Percentiles rank a stretch among this genome's conserved stretches.
These are phyloP conservation scores for Aspergillus luchuensis DNA, from an alignment of 2,329 filamentous ascomycete species.

Conservation along the genomic window DNA sequence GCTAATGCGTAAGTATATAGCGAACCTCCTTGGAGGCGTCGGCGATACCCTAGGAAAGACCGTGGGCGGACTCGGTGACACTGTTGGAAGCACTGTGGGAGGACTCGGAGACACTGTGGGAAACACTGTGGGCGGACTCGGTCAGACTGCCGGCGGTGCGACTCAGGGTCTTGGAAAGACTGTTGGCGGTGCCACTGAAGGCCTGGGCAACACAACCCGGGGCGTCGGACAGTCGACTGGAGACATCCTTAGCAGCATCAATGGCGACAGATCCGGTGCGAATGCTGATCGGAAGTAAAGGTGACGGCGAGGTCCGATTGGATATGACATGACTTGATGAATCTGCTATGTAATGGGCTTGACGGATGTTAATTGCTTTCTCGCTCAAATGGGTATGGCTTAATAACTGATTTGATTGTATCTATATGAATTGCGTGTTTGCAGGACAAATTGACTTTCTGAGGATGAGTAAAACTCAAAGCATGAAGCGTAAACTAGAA, in stretches of 20 bases:
- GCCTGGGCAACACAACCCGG: slow-evolving; percentile 33
- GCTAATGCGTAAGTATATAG: slow-evolving; percentile 10
- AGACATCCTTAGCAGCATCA: slow-evolving; percentile 11
- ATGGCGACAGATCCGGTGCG: slow-evolving; percentile 1
- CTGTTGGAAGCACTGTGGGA: slow-evolving; percentile 9
- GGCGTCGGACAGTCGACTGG: slow-evolving; percentile 21
- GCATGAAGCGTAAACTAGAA: neutral
- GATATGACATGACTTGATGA: slow-evolving; percentile 2
- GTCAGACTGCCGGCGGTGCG: slow-evolving; percentile 36
- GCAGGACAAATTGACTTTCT: neutral
- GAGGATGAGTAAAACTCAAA: neutral
- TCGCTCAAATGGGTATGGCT: neutral
- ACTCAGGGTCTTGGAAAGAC: slow-evolving; percentile 36
- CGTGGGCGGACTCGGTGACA: slow-evolving; percentile 29
- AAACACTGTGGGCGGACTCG: slow-evolving; percentile 17
- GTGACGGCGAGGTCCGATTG: neutral
- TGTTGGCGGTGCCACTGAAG: slow-evolving; percentile 37
- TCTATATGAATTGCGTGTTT: neutral
- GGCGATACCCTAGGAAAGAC: slow-evolving; percentile 9
- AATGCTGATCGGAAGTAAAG: neutral
- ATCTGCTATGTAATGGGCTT: neutral
- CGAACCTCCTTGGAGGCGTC: slow-evolving; percentile 6
- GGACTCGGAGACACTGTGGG: slow-evolving; percentile 27
- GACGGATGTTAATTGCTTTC: neutral
- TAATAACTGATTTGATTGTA: neutral